These are phyloP conservation scores for Gastrolobium bilobum DNA, from an alignment of 306 rosid species.

Conservation along the genomic window DNA sequence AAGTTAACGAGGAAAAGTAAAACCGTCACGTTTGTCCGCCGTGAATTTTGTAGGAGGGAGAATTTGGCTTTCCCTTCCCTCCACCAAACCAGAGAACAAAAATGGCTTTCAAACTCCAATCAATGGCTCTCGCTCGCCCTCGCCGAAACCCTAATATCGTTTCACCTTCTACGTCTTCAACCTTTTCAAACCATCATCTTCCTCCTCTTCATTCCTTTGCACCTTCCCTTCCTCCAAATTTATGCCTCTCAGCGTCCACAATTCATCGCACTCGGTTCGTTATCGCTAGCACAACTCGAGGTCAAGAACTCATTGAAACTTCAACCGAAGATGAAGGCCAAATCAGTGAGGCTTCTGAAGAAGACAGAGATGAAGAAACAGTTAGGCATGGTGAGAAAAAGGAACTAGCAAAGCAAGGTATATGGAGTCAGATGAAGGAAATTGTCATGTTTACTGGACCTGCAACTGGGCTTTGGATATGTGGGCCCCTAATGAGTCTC, in stretches of 20 bases:
- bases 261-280: conserved; percentile 9
- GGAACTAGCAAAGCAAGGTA: conserved; percentile 58
- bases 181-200: conserved; percentile 32
- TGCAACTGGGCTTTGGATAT: conserved; percentile 83
- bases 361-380: conserved; percentile 35
- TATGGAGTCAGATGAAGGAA: conserved; percentile 81
- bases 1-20: too few relatives aligned
- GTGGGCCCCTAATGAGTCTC: conserved; percentile 92
- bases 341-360: conserved; percentile 16
- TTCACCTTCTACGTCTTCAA: conserved; percentile 38
- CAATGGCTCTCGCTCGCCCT: conserved; percentile 30
- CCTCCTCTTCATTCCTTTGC: conserved; percentile 27
- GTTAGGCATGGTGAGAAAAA: conserved; percentile 29
- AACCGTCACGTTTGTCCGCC: not conserved
- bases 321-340: conserved; percentile 34
- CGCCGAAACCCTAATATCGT: conserved; percentile 49
- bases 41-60: too few relatives aligned
- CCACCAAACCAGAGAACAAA: not conserved
- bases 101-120: conserved; percentile 53
- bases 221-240: conserved; percentile 43
- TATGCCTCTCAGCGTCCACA: conserved; percentile 27
- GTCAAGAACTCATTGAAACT: conserved; percentile 40
- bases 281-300: conserved; percentile 42
- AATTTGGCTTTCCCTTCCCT: not conserved
- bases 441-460: conserved; percentile 79